Evolutionary conservation across 306 rosid genomes (phyloP).

Genomic region (Acacia acuminata): DNA sequence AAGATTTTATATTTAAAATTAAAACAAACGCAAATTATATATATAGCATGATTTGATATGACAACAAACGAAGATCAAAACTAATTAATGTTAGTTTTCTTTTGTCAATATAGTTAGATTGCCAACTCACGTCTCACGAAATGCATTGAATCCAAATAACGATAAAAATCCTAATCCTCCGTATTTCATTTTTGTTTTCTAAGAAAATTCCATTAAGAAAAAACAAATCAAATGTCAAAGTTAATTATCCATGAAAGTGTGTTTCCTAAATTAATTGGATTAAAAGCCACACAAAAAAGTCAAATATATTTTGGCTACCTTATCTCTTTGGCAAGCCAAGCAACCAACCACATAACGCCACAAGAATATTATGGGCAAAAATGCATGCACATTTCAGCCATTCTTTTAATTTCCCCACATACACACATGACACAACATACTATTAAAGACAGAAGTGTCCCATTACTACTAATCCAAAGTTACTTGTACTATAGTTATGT

Average conservation of each 20-base stretch:
- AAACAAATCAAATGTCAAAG: neutral
- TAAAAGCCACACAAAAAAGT: neutral
- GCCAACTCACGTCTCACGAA: neutral
- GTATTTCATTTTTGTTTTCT: no score
- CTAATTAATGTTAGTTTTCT: no score
- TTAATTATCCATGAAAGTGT: neutral
- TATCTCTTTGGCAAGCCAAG: constrained; percentile 34
- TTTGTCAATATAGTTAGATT: neutral
- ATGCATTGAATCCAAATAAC: neutral
- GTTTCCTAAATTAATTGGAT: neutral
- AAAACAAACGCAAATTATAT: no score
- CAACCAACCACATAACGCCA: constrained; percentile 30
- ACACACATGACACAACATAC: neutral
- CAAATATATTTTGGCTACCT: constrained; percentile 23
- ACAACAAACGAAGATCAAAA: no score
- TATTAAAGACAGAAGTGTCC: constrained; percentile 26
- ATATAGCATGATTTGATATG: neutral
- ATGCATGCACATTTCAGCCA: neutral
- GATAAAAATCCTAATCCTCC: no score
- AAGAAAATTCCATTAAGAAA: neutral
- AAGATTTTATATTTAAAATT: no score
- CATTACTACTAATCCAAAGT: neutral
- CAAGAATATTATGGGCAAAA: neutral
- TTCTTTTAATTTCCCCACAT: neutral
- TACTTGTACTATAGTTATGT: neutral